Evolutionary conservation across 805 yeast species (phyloP).

Genomic region (Saccharomycopsis sp.): DNA sequence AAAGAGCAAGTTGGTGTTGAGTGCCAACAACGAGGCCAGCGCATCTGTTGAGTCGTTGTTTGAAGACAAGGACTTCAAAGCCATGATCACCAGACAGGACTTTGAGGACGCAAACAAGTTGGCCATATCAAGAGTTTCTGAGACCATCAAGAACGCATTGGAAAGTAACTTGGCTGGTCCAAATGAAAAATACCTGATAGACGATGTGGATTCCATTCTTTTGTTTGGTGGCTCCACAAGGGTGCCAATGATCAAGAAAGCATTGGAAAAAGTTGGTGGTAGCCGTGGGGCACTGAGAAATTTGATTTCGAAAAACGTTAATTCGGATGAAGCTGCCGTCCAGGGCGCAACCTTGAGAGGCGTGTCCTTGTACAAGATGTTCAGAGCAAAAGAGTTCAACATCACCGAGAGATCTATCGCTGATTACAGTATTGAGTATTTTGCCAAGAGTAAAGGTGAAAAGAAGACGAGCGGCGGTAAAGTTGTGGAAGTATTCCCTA

Average conservation of each 20-base stretch:
- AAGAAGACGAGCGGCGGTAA: background rate
- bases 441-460: background rate
- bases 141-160: slow-evolving; percentile 50
- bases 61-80: slow-evolving; percentile 65
- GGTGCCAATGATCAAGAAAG: slow-evolving; percentile 76
- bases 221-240: slow-evolving; percentile 88
- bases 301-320: slow-evolving; percentile 67
- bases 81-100: slow-evolving; percentile 65
- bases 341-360: slow-evolving; percentile 85
- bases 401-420: slow-evolving; percentile 45
- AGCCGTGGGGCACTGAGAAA: too few relatives aligned
- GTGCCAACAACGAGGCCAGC: slow-evolving; percentile 79
- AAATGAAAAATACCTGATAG: slow-evolving; percentile 24
- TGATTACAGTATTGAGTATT: slow-evolving; percentile 18
- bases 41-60: slow-evolving; percentile 67
- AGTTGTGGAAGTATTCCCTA: slow-evolving; percentile 33
- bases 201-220: slow-evolving; percentile 54
- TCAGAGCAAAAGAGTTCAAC: slow-evolving; percentile 51
- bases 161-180: slow-evolving; percentile 26
- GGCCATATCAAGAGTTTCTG: slow-evolving; percentile 35
- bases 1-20: slow-evolving; percentile 74
- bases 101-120: slow-evolving; percentile 53
- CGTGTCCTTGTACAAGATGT: slow-evolving; percentile 58
- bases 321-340: slow-evolving; percentile 93
- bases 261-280: slow-evolving; percentile 44